phyloP scores from a whole-genome alignment of 139 green algal species.

The Zygnema circumcarinatum region DNA sequence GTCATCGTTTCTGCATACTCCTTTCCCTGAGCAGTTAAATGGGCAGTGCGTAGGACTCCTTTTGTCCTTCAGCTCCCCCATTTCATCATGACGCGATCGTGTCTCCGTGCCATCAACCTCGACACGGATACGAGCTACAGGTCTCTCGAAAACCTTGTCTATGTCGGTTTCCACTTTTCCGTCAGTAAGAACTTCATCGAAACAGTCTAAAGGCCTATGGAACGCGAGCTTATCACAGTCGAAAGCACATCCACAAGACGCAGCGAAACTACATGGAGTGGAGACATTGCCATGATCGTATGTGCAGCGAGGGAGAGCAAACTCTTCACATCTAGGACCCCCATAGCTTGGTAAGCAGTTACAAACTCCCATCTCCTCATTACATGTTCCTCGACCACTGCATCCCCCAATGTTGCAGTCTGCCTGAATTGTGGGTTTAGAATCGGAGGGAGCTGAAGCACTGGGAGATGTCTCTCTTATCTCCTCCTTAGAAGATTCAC shows the following conservation, averaged over 20 bases:
- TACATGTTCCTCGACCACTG: neutral
- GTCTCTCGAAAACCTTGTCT: neutral
- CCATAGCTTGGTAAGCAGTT: neutral
- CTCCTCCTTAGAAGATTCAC: too few relatives aligned
- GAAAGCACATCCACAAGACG: constrained; percentile 11
- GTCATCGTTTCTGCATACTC: neutral
- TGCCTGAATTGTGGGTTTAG: neutral
- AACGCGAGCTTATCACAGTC: neutral
- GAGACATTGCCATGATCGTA: neutral
- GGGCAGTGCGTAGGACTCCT: neutral
- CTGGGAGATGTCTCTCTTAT: too few relatives aligned
- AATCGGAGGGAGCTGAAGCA: neutral
- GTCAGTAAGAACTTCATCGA: neutral
- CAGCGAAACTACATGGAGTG: neutral
- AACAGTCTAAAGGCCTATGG: neutral
- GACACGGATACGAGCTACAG: neutral
- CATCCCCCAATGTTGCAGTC: neutral
- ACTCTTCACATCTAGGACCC: neutral
- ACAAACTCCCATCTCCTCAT: constrained; percentile 17
- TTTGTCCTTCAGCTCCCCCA: neutral
- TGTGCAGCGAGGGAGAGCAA: neutral
- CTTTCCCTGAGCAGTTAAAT: neutral
- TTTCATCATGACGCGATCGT: neutral
- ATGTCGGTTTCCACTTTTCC: neutral
- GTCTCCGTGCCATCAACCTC: neutral